A percentile compares a stretch with the other conserved stretches of the same genome.
Evolutionary conservation across 352 stramenopile species (phyloP).

Genomic region (Phytophthora litchii): DNA sequence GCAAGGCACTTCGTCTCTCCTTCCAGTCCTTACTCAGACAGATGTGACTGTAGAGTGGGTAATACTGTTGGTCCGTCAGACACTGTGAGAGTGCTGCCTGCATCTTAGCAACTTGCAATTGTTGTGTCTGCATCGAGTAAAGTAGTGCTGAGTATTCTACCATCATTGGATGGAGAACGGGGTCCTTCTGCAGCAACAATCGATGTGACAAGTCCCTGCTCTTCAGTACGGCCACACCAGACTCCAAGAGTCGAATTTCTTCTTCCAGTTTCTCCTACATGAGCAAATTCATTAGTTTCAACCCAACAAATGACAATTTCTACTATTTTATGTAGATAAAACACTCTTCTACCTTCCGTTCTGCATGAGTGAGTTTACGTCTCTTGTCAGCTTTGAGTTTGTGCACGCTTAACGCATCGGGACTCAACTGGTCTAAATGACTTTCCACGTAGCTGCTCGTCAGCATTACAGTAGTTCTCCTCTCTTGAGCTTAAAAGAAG

Average conservation of each 20-base stretch:
- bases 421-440: conserved; percentile 9
- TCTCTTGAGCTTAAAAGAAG: too few relatives aligned
- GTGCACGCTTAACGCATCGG: conserved; percentile 3
- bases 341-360: conserved; percentile 12
- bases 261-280: conserved; percentile 16
- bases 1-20: conserved; percentile 21
- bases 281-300: background rate
- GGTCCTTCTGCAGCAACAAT: conserved; percentile 19
- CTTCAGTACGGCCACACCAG: conserved; percentile 26
- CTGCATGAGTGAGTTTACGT: conserved; percentile 20
- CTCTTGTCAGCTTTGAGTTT: conserved; percentile 8
- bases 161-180: conserved; percentile 11
- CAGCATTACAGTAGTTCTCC: too few relatives aligned
- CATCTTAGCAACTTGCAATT: conserved; percentile 28
- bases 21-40: conserved; percentile 24
- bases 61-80: conserved; percentile 20
- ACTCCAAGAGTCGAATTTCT: conserved; percentile 29
- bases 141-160: conserved; percentile 10
- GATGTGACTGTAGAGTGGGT: conserved; percentile 36
- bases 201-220: conserved; percentile 10
- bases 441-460: conserved; percentile 1
- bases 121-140: conserved; percentile 21
- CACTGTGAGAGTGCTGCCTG: conserved; percentile 30
- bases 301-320: background rate
- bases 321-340: too few relatives aligned